Evolutionary conservation across 352 stramenopile genomes (phyloP).

Genomic region (Pythium volutum): DNA sequence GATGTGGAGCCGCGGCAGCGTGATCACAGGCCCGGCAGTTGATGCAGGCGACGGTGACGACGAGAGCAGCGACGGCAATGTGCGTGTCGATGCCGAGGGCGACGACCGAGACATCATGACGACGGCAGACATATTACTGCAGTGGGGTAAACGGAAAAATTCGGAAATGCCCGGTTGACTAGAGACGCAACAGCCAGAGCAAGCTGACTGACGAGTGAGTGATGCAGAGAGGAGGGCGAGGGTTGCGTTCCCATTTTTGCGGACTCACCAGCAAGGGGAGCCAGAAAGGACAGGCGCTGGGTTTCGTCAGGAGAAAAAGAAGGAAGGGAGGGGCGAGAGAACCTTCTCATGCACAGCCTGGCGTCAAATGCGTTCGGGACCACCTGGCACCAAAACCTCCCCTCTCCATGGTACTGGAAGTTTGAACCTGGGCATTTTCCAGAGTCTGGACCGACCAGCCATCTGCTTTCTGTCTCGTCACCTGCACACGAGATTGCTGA

Average conservation of each 20-base stretch:
- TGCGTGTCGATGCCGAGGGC: background rate
- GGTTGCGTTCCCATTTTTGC: too few species aligned
- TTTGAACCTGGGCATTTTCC: too few species aligned
- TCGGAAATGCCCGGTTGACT: slow-evolving; percentile 12
- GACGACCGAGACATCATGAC: slow-evolving; percentile 12
- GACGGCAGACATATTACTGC: slow-evolving; percentile 11
- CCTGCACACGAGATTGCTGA: slow-evolving; percentile 1
- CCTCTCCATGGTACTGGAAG: too few species aligned
- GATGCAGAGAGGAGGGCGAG: background rate
- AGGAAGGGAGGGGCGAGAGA: too few species aligned
- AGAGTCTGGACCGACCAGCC: background rate
- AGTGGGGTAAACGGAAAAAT: slow-evolving; percentile 4
- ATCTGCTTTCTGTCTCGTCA: slow-evolving; percentile 4
- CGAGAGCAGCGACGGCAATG: slow-evolving; percentile 12
- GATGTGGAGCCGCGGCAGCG: slow-evolving; percentile 24
- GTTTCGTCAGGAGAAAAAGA: background rate
- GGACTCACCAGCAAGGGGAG: too few species aligned
- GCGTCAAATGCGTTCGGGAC: slow-evolving; percentile 10
- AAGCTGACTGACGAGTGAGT: background rate
- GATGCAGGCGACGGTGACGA: background rate
- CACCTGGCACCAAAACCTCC: slow-evolving; percentile 13
- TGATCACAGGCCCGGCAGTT: slow-evolving; percentile 8
- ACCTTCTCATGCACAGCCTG: slow-evolving; percentile 15
- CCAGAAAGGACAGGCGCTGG: slow-evolving; percentile 17
- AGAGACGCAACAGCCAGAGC: background rate